Evolutionary conservation across 2,329 filamentous ascomycete genomes (phyloP).

Genomic region (Fusarium sp.): DNA sequence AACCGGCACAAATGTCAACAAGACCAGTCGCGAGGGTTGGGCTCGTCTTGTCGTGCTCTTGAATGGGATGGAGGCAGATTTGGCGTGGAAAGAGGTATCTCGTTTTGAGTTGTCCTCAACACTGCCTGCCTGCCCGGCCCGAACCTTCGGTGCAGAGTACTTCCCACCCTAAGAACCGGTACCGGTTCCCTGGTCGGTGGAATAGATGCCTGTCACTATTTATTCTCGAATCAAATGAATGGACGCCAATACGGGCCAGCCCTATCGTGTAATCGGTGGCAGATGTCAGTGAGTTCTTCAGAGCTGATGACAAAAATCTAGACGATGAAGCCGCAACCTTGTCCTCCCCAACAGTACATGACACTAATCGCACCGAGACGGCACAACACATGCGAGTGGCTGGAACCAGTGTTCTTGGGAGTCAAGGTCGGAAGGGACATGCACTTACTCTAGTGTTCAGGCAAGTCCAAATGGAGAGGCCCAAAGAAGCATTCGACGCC

Average conservation of each 20-base stretch:
- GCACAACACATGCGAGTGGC: too few species aligned
- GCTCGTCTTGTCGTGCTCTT: not conserved
- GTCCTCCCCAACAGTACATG: not conserved
- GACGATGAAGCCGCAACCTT: not conserved
- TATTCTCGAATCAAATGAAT: not conserved
- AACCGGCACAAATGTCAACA: not conserved
- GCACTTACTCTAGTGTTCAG: not conserved
- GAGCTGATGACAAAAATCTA: not conserved
- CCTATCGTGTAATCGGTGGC: not conserved
- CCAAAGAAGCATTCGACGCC: not conserved
- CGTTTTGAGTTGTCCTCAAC: not conserved
- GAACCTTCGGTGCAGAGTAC: not conserved
- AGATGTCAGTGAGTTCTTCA: not conserved
- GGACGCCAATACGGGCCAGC: not conserved
- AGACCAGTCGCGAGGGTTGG: not conserved
- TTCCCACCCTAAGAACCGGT: not conserved
- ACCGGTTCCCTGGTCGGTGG: not conserved
- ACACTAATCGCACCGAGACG: not conserved
- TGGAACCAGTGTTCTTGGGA: not conserved
- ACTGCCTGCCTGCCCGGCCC: not conserved
- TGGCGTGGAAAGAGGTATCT: not conserved
- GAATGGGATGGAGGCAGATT: not conserved
- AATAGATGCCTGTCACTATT: not conserved
- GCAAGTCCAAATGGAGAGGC: not conserved
- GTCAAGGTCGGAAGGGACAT: not conserved